Percentiles rank a stretch among this genome's conserved stretches.
Conservation (phyloP, 1,139 yeast genomes). For the Sugiyamaella castrensis region DNA sequence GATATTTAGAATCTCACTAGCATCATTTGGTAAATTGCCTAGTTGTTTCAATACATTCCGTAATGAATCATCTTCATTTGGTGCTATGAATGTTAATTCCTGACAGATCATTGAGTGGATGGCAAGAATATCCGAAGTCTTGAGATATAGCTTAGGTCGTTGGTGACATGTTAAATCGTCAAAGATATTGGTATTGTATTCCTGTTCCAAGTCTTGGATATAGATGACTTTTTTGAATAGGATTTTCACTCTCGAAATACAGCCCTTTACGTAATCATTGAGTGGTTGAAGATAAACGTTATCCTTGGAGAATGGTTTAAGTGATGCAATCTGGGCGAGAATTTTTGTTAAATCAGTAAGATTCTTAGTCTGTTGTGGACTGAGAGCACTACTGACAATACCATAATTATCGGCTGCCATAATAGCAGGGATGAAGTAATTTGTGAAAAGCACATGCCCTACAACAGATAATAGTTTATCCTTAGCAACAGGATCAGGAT, state of each 20-base stretch:
- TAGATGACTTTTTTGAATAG: conserved; percentile 51
- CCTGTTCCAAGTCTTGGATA: conserved; percentile 56
- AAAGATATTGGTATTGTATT: conserved; percentile 60
- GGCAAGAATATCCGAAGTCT: conserved; percentile 60
- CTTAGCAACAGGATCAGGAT: conserved; percentile 15
- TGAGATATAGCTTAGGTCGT: conserved; percentile 62
- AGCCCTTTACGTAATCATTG: conserved; percentile 61
- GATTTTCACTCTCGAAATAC: conserved; percentile 47
- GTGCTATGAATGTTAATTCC: conserved; percentile 49
- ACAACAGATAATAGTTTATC: conserved; percentile 59
- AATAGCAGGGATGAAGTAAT: conserved; percentile 63
- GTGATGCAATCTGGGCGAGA: conserved; percentile 60
- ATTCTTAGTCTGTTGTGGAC: conserved; percentile 48
- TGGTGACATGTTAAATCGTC: conserved; percentile 69
- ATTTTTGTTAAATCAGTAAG: conserved; percentile 58
- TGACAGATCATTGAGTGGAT: conserved; percentile 57
- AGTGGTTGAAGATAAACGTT: conserved; percentile 76
- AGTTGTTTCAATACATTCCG: conserved; percentile 44
- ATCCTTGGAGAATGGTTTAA: conserved; percentile 59
- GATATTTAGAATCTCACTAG: conserved; percentile 43
- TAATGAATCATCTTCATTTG: conserved; percentile 54
- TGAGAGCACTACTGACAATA: conserved; percentile 38
- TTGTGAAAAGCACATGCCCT: conserved; percentile 63
- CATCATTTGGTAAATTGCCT: conserved; percentile 44
- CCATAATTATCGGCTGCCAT: conserved; percentile 70